Percentiles rank a stretch among this genome's conserved stretches.
Conservation (phyloP, 1,284 basidiomycete genomes). For the Athelia psychrophila region DNA sequence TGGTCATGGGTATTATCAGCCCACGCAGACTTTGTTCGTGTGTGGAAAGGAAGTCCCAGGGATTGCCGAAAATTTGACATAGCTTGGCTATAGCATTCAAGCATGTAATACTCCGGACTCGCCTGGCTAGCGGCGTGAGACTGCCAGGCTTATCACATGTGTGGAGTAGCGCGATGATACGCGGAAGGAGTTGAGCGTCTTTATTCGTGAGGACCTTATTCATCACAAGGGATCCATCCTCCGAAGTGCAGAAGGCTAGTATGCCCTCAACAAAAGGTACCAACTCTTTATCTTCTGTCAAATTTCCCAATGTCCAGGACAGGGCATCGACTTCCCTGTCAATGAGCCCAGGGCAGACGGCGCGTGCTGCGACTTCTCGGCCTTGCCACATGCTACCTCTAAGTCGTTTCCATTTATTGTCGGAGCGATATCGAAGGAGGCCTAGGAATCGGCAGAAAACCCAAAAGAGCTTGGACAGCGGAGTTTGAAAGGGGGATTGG, state of each 20-base stretch:
- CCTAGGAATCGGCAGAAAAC: slow-evolving; percentile 15
- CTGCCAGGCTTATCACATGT: not conserved
- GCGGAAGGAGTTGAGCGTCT: not conserved
- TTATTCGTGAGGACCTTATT: not conserved
- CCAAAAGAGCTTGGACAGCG: slow-evolving; percentile 33
- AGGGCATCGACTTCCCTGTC: not conserved
- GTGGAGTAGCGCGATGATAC: not conserved
- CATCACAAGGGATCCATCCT: not conserved
- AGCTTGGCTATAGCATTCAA: not conserved
- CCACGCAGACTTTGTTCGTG: too few relatives aligned
- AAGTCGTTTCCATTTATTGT: not conserved
- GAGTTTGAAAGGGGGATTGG: slow-evolving; percentile 32
- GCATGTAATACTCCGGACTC: not conserved
- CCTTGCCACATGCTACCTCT: not conserved
- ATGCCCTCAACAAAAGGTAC: not conserved
- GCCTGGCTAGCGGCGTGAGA: not conserved
- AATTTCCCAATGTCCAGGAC: not conserved
- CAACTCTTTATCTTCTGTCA: not conserved
- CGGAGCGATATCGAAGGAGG: not conserved
- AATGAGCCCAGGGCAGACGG: not conserved
- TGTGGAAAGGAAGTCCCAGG: too few relatives aligned
- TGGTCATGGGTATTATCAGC: too few relatives aligned
- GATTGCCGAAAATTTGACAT: too few relatives aligned
- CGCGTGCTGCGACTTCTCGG: not conserved
- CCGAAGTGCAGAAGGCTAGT: not conserved